Conservation (phyloP, 306 rosid species). For the Vachellia collinsii region DNA sequence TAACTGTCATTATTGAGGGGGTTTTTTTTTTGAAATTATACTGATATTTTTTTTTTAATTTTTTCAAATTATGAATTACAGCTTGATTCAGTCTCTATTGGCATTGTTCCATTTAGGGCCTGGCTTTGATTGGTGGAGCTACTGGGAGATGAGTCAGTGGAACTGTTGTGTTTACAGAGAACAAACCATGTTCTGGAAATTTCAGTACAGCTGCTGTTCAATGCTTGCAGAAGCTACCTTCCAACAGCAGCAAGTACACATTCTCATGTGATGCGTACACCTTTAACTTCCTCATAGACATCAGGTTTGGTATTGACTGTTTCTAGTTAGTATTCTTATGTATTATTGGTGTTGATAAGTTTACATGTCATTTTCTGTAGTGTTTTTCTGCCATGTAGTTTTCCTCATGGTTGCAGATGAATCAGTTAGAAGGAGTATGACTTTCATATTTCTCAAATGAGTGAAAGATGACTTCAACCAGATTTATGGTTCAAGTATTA, state of each 20-base stretch:
- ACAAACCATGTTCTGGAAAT: constrained; percentile 85
- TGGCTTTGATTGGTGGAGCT: constrained; percentile 32
- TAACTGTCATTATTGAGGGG: too few species aligned
- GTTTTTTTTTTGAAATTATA: not conserved
- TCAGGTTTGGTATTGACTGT: constrained; percentile 70
- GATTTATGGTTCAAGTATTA: constrained; percentile 70
- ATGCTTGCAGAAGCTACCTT: constrained; percentile 87
- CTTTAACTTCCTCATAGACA: constrained; percentile 85
- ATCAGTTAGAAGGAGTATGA: constrained; percentile 76
- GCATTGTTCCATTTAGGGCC: constrained; percentile 40
- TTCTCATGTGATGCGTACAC: constrained; percentile 95
- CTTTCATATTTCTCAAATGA: constrained; percentile 88
- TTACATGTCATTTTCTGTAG: constrained; percentile 30
- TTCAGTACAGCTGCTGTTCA: constrained; percentile 97
- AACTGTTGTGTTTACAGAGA: constrained; percentile 83
- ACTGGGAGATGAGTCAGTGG: constrained; percentile 87
- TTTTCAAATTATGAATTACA: constrained; percentile 1
- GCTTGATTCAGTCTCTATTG: constrained; percentile 31
- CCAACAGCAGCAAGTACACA: constrained; percentile 88
- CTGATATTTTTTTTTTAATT: not conserved
- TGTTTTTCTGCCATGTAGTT: constrained; percentile 54
- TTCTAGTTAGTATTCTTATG: constrained; percentile 4
- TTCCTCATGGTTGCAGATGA: constrained; percentile 97
- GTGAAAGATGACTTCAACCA: constrained; percentile 88
- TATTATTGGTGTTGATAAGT: constrained; percentile 21